Conservation (phyloP, 2,329 filamentous ascomycete species). For the Gaeumannomyces sp. region DNA sequence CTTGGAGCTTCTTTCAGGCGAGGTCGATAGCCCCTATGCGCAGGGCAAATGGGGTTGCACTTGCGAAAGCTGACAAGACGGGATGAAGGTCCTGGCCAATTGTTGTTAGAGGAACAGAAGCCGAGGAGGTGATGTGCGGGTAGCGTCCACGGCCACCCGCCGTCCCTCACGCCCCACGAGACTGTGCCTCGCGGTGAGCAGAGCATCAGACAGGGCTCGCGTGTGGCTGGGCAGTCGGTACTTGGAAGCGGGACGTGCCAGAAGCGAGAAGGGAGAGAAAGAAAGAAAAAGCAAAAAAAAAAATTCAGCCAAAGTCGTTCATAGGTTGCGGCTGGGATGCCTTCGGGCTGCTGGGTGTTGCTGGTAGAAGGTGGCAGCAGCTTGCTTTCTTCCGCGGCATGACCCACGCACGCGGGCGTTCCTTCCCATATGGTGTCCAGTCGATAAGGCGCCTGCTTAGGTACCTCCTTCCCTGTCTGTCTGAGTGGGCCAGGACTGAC, state of each 20-base stretch:
- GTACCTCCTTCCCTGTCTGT: neutral
- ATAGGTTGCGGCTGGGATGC: neutral
- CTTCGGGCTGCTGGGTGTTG: neutral
- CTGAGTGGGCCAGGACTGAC: neutral
- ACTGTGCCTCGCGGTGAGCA: too few species aligned
- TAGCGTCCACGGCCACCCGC: neutral
- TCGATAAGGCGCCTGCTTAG: neutral
- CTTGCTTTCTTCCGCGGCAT: neutral
- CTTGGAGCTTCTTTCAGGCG: neutral
- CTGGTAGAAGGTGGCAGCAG: neutral
- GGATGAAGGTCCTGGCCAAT: neutral
- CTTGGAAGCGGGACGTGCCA: neutral
- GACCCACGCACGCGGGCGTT: neutral
- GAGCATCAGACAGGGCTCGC: neutral
- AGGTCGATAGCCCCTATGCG: neutral
- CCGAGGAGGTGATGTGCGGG: neutral
- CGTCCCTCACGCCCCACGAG: too few species aligned
- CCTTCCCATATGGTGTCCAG: neutral
- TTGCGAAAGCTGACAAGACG: constrained; percentile 1
- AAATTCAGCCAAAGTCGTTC: neutral
- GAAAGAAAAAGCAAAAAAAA: neutral
- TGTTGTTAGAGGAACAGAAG: neutral
- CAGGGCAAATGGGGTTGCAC: constrained; percentile 1
- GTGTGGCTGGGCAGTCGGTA: neutral
- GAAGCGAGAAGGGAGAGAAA: too few species aligned